phyloP scores from a whole-genome alignment of 192 early-diverging fungal species.

The Rhizophagus sp. region DNA sequence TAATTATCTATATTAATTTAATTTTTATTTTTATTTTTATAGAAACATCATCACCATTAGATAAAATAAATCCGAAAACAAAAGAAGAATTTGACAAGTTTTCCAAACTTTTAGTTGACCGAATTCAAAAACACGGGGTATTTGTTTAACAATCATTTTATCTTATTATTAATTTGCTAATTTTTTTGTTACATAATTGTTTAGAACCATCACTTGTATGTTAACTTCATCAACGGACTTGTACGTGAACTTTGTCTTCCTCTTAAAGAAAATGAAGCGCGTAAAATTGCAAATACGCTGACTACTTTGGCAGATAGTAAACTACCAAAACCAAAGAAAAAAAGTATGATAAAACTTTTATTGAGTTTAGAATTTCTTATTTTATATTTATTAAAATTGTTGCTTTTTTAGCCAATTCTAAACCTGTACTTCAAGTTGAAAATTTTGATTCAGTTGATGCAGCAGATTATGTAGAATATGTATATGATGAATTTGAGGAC shows the following conservation, averaged over 20 bases:
- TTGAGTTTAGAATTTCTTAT: neutral
- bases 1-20: neutral
- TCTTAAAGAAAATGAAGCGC: conserved; percentile 64
- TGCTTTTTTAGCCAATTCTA: conserved; percentile 19
- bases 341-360: conserved; percentile 31
- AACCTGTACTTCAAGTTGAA: conserved; percentile 38
- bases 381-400: neutral
- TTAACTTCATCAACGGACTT: conserved; percentile 63
- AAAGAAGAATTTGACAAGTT: conserved; percentile 71
- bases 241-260: conserved; percentile 63
- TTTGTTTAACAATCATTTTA: neutral
- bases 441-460: conserved; percentile 43
- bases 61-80: conserved; percentile 59
- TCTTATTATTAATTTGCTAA: neutral
- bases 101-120: conserved; percentile 57
- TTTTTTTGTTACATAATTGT: neutral
- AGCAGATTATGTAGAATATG: conserved; percentile 53
- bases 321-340: conserved; percentile 72
- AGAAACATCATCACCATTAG: conserved; percentile 32
- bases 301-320: conserved; percentile 71
- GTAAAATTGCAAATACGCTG: conserved; percentile 61
- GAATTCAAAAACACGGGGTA: conserved; percentile 59
- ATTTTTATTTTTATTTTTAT: conserved; percentile 18
- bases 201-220: conserved; percentile 53
- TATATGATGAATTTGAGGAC: conserved; percentile 51